Base-by-base conservation (phyloP, 2,329 filamentous ascomycete genomes). In the Geoglossum cookeanum region DNA sequence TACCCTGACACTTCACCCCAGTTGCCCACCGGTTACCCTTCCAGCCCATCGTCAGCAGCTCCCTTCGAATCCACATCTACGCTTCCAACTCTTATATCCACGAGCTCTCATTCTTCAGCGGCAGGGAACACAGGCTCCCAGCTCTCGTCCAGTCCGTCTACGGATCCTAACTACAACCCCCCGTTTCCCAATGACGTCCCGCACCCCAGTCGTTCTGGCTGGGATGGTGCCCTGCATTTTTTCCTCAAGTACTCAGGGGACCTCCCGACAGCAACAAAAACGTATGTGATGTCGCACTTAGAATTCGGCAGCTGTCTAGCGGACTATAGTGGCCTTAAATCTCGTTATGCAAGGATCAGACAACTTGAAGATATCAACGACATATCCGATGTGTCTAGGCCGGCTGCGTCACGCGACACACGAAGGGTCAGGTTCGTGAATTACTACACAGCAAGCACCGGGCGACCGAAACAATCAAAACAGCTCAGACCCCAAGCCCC, bases 371-470 rank as follows among this genome's bases (percentile, higher is more conserved):
- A 86, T 64, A 72, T 81, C 3, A 78, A 86, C 58, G 80, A 84
- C 13, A 57, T 8, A 61, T 66, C 6, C 63, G 68, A 17, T 60
- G 61, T 63, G 77, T 1, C 68, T 64, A 55, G 61, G 63, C 49
- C 57, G 61, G 51, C 62, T 17, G 32, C 58, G 58, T 17, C 6
- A 1, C 32, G 49, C 30, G 37, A 22, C n/a, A 32, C 30, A 2
- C 30, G 32, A 17, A 61, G 83, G 56, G 78, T 92, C 9, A 78
- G 88, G 15, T 95, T 95, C 64, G 75, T 87, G 58, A 95, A 95
- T 66, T 95, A 94, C 67, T 95, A 91, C 66, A 94, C 89, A 0
- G 78, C 85, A n/a, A 89, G 85, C 62, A 84, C 84, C 8, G 89
- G 89, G 3, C 75, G 80, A 59, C 75, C 77, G 1, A 89, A 74